Percentiles rank a stretch among this genome's conserved stretches.
Evolutionary conservation across 2,329 filamentous ascomycete genomes (phyloP).

Genomic region (Lachnellula subtilissima): DNA sequence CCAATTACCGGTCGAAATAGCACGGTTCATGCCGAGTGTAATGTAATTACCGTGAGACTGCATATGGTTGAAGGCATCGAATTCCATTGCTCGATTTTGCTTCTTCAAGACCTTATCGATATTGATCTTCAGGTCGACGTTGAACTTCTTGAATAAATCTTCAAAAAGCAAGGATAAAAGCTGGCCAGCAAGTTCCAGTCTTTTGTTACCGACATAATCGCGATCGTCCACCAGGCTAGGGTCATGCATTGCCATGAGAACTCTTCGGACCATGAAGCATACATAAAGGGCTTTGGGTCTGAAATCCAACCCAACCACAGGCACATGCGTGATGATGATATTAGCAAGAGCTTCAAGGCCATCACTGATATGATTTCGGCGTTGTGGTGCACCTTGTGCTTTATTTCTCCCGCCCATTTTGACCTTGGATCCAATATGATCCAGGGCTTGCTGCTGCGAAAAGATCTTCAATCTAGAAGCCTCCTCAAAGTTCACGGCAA

Average conservation of each 20-base stretch:
- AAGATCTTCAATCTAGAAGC: constrained; percentile 77
- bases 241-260: constrained; percentile 90
- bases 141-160: constrained; percentile 96
- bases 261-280: constrained; percentile 94
- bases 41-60: constrained; percentile 82
- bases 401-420: constrained; percentile 71
- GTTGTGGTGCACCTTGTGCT: constrained; percentile 47
- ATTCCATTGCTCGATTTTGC: constrained; percentile 79
- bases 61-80: constrained; percentile 82
- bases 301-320: constrained; percentile 87
- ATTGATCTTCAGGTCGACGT: constrained; percentile 80
- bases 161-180: constrained; percentile 91
- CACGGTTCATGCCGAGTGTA: constrained; percentile 87
- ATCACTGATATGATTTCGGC: constrained; percentile 82
- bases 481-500: constrained; percentile 92
- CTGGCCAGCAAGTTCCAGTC: constrained; percentile 89
- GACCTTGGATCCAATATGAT: constrained; percentile 82
- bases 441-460: constrained; percentile 91
- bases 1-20: constrained; percentile 98
- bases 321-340: constrained; percentile 90
- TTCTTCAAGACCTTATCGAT: constrained; percentile 97
- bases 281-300: constrained; percentile 96
- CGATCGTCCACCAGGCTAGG: constrained; percentile 87
- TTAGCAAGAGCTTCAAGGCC: constrained; percentile 88
- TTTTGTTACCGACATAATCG: constrained; percentile 97